phyloP scores from a whole-genome alignment of 768 basidiomycete species.

The Mycena rebaudengoi region DNA sequence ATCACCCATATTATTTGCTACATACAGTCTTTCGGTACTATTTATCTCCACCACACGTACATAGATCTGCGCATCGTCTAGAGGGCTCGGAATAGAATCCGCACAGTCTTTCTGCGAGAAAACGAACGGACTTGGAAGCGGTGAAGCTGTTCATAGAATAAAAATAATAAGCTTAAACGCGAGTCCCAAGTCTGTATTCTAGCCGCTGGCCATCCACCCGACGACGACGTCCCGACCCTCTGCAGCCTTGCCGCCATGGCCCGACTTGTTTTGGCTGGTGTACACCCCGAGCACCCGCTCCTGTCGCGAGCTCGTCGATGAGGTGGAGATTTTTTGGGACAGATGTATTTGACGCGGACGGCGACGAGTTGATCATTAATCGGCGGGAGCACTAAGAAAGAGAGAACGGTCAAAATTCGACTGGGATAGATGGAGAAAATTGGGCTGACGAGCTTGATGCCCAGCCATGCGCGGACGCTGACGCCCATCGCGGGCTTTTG shows the following conservation, averaged over 20 bases:
- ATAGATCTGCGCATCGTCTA: no score
- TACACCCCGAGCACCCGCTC: slow-evolving; percentile 75
- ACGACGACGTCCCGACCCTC: slow-evolving; percentile 51
- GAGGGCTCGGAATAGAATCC: no score
- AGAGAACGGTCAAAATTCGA: neutral
- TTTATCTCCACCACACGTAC: no score
- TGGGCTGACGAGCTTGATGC: slow-evolving; percentile 72
- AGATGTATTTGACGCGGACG: slow-evolving; percentile 66
- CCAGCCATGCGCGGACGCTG: slow-evolving; percentile 81
- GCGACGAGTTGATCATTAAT: slow-evolving; percentile 52
- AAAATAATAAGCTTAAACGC: no score
- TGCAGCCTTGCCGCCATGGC: slow-evolving; percentile 40
- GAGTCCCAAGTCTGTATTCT: neutral
- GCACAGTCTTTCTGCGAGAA: no score
- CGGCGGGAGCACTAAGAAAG: slow-evolving; percentile 64
- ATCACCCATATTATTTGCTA: no score
- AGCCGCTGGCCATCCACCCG: slow-evolving; percentile 17
- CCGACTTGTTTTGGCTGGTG: slow-evolving; percentile 46
- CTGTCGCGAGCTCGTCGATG: slow-evolving; percentile 77
- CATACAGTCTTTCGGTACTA: no score
- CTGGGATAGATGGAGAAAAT: neutral
- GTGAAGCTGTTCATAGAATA: no score
- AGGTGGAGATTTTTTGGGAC: slow-evolving; percentile 64
- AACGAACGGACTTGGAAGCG: no score
- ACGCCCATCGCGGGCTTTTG: slow-evolving; percentile 61